A percentile compares a stretch with the other conserved stretches of the same genome.
Conservation (phyloP, 2,329 filamentous ascomycete genomes). For the Aspergillus piperis region DNA sequence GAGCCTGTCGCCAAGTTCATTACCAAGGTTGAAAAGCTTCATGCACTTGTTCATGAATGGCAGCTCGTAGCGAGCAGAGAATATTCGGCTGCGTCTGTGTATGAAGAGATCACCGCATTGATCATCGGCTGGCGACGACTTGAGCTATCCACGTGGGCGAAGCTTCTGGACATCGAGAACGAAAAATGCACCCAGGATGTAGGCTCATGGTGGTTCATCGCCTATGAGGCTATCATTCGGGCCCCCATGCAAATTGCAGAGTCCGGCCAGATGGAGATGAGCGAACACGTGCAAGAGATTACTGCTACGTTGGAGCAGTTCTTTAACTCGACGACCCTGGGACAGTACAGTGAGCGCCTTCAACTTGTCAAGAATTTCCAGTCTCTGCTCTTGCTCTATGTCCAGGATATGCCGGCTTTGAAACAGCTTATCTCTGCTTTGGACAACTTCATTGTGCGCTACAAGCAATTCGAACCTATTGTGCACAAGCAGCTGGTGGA, state of each 20-base stretch:
- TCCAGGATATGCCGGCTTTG: constrained; percentile 61
- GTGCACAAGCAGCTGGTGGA: constrained; percentile 66
- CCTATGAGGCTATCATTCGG: constrained; percentile 84
- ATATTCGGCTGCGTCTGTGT: constrained; percentile 68
- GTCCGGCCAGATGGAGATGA: constrained; percentile 60
- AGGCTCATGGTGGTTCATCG: constrained; percentile 92
- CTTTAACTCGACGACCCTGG: constrained; percentile 74
- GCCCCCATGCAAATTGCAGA: constrained; percentile 68
- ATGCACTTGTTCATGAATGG: constrained; percentile 88
- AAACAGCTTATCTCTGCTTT: constrained; percentile 64
- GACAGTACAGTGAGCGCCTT: constrained; percentile 76
- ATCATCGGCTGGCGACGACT: constrained; percentile 88
- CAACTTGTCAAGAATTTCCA: constrained; percentile 64
- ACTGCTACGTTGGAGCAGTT: constrained; percentile 78
- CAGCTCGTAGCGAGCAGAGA: constrained; percentile 85
- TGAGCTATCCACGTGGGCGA: constrained; percentile 89
- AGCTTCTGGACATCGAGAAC: constrained; percentile 80
- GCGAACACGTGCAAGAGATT: constrained; percentile 66
- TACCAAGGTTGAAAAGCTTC: constrained; percentile 82
- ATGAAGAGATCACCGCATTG: constrained; percentile 75
- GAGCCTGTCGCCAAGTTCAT: constrained; percentile 87
- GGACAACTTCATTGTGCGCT: constrained; percentile 75
- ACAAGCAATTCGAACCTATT: constrained; percentile 67
- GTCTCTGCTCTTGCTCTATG: constrained; percentile 65
- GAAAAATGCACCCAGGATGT: constrained; percentile 75